A percentile compares a stretch with the other conserved stretches of the same genome.
phyloP scores from a whole-genome alignment of 2,329 filamentous ascomycete species.

The Lachnellula subtilissima region DNA sequence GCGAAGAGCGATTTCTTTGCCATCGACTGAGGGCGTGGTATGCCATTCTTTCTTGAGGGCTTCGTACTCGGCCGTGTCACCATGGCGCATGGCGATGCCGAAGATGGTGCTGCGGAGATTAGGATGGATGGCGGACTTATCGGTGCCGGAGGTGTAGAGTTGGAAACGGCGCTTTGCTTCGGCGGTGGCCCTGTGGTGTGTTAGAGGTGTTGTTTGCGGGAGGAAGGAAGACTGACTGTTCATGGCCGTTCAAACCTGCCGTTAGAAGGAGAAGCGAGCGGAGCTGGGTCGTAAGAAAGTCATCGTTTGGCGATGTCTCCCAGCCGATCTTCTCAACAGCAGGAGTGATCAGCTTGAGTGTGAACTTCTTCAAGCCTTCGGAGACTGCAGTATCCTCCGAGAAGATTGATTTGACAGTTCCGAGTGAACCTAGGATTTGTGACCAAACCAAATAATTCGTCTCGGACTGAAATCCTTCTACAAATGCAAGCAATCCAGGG shows the following conservation, averaged over 20 bases:
- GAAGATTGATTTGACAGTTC: conserved; percentile 79
- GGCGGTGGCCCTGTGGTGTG: conserved; percentile 51
- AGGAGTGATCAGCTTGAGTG: conserved; percentile 67
- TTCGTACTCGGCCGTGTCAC: conserved; percentile 64
- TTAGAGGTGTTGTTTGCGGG: conserved; percentile 11
- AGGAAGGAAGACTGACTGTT: conserved; percentile 49
- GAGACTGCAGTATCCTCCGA: conserved; percentile 68
- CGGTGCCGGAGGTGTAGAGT: conserved; percentile 63
- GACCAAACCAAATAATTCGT: conserved; percentile 84
- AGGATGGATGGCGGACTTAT: conserved; percentile 67
- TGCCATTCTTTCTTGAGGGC: conserved; percentile 81
- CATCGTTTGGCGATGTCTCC: conserved; percentile 73
- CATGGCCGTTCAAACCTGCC: conserved; percentile 72
- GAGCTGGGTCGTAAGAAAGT: conserved; percentile 76
- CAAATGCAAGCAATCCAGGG: conserved; percentile 72
- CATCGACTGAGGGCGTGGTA: conserved; percentile 78
- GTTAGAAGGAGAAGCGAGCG: conserved; percentile 74
- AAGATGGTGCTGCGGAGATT: conserved; percentile 78
- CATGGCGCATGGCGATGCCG: conserved; percentile 70
- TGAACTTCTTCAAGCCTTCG: conserved; percentile 71
- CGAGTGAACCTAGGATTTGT: conserved; percentile 73
- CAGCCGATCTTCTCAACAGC: conserved; percentile 79
- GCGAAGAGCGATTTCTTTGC: conserved; percentile 77
- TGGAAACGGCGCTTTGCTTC: conserved; percentile 78
- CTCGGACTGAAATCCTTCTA: conserved; percentile 80